Evolutionary conservation across 805 yeast genomes (phyloP).

Genomic region (Lipomyces mesembrius): DNA sequence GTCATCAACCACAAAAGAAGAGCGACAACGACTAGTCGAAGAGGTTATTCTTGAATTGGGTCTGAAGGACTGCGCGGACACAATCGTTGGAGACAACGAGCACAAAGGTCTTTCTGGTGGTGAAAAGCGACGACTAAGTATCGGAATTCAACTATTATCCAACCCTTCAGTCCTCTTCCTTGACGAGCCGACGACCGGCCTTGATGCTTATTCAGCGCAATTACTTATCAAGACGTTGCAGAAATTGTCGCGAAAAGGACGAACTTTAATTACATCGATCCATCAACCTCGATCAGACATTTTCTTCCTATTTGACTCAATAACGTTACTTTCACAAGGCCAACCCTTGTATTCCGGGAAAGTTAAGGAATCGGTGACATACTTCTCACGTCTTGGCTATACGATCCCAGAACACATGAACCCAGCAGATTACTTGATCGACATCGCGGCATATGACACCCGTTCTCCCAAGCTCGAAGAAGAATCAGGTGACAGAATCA

Average conservation of each 20-base stretch:
- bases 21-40: constrained; percentile 57
- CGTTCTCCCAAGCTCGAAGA: constrained; percentile 49
- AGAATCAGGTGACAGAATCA: constrained; percentile 47
- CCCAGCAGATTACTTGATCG: constrained; percentile 67
- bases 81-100: constrained; percentile 58
- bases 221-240: constrained; percentile 65
- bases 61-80: constrained; percentile 64
- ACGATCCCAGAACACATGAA: constrained; percentile 55
- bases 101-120: constrained; percentile 80
- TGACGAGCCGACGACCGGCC: constrained; percentile 89
- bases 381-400: constrained; percentile 57
- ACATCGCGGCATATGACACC: constrained; percentile 61
- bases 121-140: constrained; percentile 74
- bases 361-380: constrained; percentile 50
- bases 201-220: constrained; percentile 78
- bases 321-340: constrained; percentile 71
- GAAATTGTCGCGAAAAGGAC: constrained; percentile 61
- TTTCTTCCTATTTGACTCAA: constrained; percentile 65
- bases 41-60: constrained; percentile 69
- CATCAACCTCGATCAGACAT: constrained; percentile 88
- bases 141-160: constrained; percentile 76
- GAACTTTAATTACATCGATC: constrained; percentile 74
- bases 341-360: constrained; percentile 55
- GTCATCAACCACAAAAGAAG: constrained; percentile 49
- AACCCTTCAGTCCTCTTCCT: constrained; percentile 77